phyloP scores from a whole-genome alignment of 129 eudicot genomes.

The Chrysanthemum lavandulifolium region DNA sequence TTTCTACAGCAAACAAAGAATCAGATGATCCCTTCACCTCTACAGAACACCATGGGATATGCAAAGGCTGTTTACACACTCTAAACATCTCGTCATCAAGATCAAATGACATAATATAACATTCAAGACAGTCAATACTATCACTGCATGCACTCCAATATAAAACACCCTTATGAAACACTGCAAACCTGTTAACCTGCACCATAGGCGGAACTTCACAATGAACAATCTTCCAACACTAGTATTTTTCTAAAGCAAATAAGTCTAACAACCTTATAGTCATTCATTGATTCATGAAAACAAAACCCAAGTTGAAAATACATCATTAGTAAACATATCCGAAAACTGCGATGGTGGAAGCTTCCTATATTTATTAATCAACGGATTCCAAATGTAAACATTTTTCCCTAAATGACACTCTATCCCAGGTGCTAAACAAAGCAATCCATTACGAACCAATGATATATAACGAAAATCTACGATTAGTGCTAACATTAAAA shows the following conservation, averaged over 20 bases:
- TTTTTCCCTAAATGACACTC: slow-evolving; percentile 19
- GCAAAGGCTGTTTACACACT: slow-evolving; percentile 25
- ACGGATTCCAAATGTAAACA: slow-evolving; percentile 30
- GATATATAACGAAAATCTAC: slow-evolving; percentile 9
- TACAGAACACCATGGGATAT: slow-evolving; percentile 22
- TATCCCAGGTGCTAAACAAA: slow-evolving; percentile 30
- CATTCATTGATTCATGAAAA: slow-evolving; percentile 19
- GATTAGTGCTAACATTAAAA: slow-evolving; percentile 8
- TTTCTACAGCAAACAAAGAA: slow-evolving; percentile 14
- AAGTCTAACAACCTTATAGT: slow-evolving; percentile 22
- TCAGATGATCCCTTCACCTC: slow-evolving; percentile 20
- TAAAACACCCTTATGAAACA: slow-evolving; percentile 12
- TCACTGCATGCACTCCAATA: slow-evolving; percentile 17
- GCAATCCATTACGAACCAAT: slow-evolving; percentile 22
- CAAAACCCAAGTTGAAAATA: slow-evolving; percentile 14
- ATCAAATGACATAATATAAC: slow-evolving; percentile 25
- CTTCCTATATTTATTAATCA: slow-evolving; percentile 1
- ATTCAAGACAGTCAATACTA: slow-evolving; percentile 11
- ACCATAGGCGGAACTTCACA: slow-evolving; percentile 16
- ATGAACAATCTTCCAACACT: slow-evolving; percentile 10
- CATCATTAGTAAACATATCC: slow-evolving; percentile 12
- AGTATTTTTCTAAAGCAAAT: not conserved
- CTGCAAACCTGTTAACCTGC: not conserved
- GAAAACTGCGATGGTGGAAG: slow-evolving; percentile 20
- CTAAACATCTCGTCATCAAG: slow-evolving; percentile 24